Base-by-base conservation (phyloP, 805 yeast genomes). In the Candida incommunis region DNA sequence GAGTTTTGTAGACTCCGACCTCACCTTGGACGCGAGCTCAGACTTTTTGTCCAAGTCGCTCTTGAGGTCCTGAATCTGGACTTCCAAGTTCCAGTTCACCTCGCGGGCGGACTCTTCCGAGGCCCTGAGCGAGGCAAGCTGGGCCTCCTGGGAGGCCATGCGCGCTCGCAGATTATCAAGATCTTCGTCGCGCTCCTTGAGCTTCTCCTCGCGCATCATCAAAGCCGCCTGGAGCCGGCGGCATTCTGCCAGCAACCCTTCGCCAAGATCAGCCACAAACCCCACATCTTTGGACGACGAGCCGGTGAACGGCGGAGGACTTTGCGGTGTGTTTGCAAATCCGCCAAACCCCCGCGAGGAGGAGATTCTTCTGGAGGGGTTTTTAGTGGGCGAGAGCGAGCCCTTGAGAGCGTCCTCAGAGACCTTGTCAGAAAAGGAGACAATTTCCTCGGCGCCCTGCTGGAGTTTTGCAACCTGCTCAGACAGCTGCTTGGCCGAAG, bases 61-160 rank as follows among this genome's bases (percentile, higher is more conserved):
- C 29, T 48, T 48, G 11, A 54, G 52, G 40, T 59, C 60, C 42
- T 64, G 62, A 4, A 64, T 46, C 41, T 59, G 56, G 21, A 58
- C 49, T 43, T 61, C 65, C 26, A 64, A 52, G 35, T 62, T 55
- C 68, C 68, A 64, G 41, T 63, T 60, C 35, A 60, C 65, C 21
- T 61, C 64, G 31, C 58, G 55, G 48, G 50, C 53, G 9, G 53
- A 49, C 26, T 62, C 65, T 43, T 41, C 23, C 15, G 43, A 46
- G 21, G 37, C 41, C 22, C 40, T 45, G 41, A 49, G 44, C 4
- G 47, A 40, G 3, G 45, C 41, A 20, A 51, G 48, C 25, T 46
- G 45, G 21, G 24, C 35, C 11, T 45, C 41, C 13, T 25, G 26
- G 2, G 44, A 21, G 23, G 27, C 46, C n/a, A 35, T 21, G 20